Evolutionary conservation across 2,329 filamentous ascomycete species (phyloP).

Genomic region (Mycosphaerella arachidis): DNA sequence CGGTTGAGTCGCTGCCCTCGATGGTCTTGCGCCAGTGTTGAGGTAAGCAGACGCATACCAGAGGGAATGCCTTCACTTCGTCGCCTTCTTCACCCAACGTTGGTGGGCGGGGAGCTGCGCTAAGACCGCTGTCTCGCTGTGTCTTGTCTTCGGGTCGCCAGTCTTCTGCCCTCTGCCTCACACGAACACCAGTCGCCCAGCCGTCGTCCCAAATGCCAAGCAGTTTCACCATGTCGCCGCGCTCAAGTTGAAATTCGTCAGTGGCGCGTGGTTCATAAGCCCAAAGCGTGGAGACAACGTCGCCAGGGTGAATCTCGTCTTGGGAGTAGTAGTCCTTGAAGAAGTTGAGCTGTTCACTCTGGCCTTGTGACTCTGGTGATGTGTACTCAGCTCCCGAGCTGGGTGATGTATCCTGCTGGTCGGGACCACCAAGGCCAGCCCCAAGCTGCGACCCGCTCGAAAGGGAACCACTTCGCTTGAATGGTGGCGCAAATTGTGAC

Average conservation of each 20-base stretch:
- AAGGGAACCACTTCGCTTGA: constrained; percentile 77
- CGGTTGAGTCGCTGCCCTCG: constrained; percentile 64
- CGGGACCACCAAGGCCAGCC: constrained; percentile 21
- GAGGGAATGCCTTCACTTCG: constrained; percentile 86
- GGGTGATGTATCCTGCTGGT: constrained; percentile 68
- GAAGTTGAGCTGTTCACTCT: constrained; percentile 90
- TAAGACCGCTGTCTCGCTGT: constrained; percentile 91
- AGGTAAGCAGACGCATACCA: constrained; percentile 92
- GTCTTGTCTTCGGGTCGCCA: constrained; percentile 66
- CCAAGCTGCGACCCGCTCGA: constrained; percentile 72
- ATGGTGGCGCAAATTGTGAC: constrained; percentile 58
- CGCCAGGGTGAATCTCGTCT: constrained; percentile 88
- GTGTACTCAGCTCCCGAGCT: constrained; percentile 72
- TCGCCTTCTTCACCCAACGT: constrained; percentile 54
- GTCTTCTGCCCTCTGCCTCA: constrained; percentile 79
- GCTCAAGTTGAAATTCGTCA: constrained; percentile 88
- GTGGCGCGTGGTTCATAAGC: constrained; percentile 90
- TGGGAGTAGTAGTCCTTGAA: constrained; percentile 99
- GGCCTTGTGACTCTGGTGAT: constrained; percentile 82
- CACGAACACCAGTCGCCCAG: constrained; percentile 88
- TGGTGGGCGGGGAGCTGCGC: constrained; percentile 56
- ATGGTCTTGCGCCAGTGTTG: constrained; percentile 97
- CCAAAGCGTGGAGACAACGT: constrained; percentile 89
- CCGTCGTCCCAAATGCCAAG: constrained; percentile 99
- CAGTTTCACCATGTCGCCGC: constrained; percentile 96